Conservation (phyloP, 768 basidiomycete genomes). For the Collybia nuda region DNA sequence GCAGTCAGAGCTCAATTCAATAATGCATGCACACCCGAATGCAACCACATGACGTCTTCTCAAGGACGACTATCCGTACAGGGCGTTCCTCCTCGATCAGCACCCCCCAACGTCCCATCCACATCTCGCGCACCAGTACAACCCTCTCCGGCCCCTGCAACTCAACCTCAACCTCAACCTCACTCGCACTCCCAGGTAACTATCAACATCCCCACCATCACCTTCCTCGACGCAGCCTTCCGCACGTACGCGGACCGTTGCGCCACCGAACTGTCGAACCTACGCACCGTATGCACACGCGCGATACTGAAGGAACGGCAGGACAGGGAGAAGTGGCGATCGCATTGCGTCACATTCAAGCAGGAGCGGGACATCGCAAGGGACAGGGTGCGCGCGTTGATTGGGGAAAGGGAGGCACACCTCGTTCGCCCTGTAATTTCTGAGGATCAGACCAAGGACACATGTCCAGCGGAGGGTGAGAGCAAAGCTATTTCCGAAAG, state of each 20-base stretch:
- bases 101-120: neutral
- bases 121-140: neutral
- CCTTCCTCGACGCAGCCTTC: constrained; percentile 28
- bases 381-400: constrained; percentile 25
- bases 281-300: constrained; percentile 28
- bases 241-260: constrained; percentile 26
- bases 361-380: constrained; percentile 32
- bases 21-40: neutral
- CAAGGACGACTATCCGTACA: no score
- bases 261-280: constrained; percentile 25
- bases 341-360: constrained; percentile 27
- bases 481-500: neutral
- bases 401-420: constrained; percentile 16
- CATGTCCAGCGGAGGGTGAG: neutral
- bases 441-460: neutral
- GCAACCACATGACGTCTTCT: neutral
- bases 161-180: neutral
- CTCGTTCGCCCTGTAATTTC: constrained; percentile 4
- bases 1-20: neutral
- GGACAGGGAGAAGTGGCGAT: constrained; percentile 26
- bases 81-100: no score
- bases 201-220: neutral
- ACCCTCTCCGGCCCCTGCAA: neutral
- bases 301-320: constrained; percentile 28
- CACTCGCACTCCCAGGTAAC: neutral